Evolutionary conservation across 1,284 basidiomycete species (phyloP), one percentile per base, ranked within the genome.

Genomic region (Tilletiopsis washingtonensis): DNA sequence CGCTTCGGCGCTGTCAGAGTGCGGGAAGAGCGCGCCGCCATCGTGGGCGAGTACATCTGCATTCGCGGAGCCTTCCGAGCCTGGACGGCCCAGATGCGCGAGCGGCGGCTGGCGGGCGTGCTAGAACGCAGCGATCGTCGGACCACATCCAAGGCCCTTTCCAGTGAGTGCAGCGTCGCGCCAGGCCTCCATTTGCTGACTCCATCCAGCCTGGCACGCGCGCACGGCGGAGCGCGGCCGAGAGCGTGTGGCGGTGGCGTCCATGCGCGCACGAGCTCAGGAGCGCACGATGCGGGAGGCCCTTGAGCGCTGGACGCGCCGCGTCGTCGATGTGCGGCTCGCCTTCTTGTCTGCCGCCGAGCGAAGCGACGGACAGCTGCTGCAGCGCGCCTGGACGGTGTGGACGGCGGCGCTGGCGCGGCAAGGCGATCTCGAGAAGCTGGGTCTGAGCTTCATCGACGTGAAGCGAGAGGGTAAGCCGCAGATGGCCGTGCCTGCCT

Each of bases 361-460:
- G 47, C 44, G 50, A 11, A 43, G 57, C 3, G 43, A 61, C 9
- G 37, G 47, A 1, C 34, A 47, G 4, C 36, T 63, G 29, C 38
- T 57, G 34, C 53, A 49, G 14, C 46, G 42, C 2, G 61, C 57
- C 0, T 61, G 62, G 48, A 50, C 48, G 23, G 49, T 53, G 1
- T 65, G 62, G 62, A 55, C 63, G 32, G 54, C 56, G 26, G 58
- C 53, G 3, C 61, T 58, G 20, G 32, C 59, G 37, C 53, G 53
- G 4, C 61, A 65, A 24, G 62, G 60, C 34, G 62, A 64, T 25
- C 42, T 53, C 12, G 26, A 57, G 14, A 59, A 56, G 3, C 43
- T 64, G 23, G 54, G 59, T 46, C 51, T 63, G 48, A 63, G 61
- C 49, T 63, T 56, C 19, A 29, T 55, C 24, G 62, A 64, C 47